phyloP scores from a whole-genome alignment of 768 basidiomycete genomes.

The Suillus lakei region DNA sequence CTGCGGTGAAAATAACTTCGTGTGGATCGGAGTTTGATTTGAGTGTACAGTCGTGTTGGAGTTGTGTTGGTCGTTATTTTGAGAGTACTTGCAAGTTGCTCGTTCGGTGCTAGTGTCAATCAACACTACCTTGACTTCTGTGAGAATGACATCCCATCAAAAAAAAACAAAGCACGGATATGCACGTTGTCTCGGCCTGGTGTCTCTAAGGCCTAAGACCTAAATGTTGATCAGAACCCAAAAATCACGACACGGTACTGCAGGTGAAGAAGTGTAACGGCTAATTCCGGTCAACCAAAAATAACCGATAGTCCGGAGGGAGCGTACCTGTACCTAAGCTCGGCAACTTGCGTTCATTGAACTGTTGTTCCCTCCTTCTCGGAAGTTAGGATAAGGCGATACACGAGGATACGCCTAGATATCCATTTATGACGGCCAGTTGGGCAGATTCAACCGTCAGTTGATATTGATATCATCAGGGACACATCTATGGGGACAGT shows the following conservation, averaged over 20 bases:
- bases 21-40: conserved; percentile 2
- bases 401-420: neutral
- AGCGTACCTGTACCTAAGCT: conserved; percentile 10
- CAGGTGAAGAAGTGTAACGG: neutral
- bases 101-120: neutral
- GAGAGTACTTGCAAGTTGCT: neutral
- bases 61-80: neutral
- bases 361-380: conserved; percentile 2
- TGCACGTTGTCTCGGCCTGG: neutral
- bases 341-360: conserved; percentile 8
- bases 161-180: neutral
- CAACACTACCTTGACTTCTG: too few relatives aligned
- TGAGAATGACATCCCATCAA: too few relatives aligned
- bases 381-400: conserved; percentile 7
- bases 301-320: conserved; percentile 12
- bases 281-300: conserved; percentile 17
- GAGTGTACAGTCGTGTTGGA: neutral
- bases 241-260: neutral
- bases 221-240: neutral
- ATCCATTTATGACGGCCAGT: neutral
- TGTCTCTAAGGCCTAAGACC: neutral
- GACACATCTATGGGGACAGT: too few relatives aligned
- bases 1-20: neutral
- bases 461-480: neutral
- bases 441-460: neutral